Evolutionary conservation across 371 early-diverging fungal species (phyloP), one percentile per base, ranked within the genome.

Genomic region (Zychaea mexicana): DNA sequence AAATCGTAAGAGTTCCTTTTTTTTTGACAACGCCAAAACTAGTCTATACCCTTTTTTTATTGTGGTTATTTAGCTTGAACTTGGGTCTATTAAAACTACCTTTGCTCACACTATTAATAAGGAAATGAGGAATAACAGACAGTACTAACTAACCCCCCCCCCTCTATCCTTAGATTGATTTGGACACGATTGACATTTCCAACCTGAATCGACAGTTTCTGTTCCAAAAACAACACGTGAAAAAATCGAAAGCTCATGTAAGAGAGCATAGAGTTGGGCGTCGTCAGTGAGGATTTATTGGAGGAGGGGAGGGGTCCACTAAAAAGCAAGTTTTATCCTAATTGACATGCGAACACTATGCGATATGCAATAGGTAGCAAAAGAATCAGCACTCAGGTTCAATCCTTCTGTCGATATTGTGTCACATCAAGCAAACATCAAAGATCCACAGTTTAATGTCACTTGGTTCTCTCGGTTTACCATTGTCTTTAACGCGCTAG

Each of bases 131-230:
- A n/a, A n/a, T n/a, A n/a, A n/a, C n/a, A n/a, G n/a, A n/a, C n/a
- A n/a, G n/a, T n/a, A n/a, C n/a, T n/a, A n/a, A 42, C 42, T 12
- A 42, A 42, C 4, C 5, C 6, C 1, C n/a, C 4, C 42, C 42
- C n/a, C n/a, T 36, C 2, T 15, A 2, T 39, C 30, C 36, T 17
- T 61, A 93, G 87, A 89, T 99, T 54, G 99, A 99, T 81, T 77
- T 97, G 59, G 99, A 99, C 79, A 97, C 96, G 0, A 98, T 99
- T 59, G 99, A 99, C 65, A 80, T 98, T 52, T 95, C 98, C 33
- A 99, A 99, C 77, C 81, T 99, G 61, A 99, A 99, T 77, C 84
- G 99, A 27, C 99, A 99, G 81, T 98, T 99, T 71, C 84, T 99
- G 59, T 99, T 99, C 80, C 94, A 92, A 78, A 88, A 85, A 45